Base-by-base conservation (phyloP, 176 grass and related monocot genomes). In the Triticum dicoccoides region DNA sequence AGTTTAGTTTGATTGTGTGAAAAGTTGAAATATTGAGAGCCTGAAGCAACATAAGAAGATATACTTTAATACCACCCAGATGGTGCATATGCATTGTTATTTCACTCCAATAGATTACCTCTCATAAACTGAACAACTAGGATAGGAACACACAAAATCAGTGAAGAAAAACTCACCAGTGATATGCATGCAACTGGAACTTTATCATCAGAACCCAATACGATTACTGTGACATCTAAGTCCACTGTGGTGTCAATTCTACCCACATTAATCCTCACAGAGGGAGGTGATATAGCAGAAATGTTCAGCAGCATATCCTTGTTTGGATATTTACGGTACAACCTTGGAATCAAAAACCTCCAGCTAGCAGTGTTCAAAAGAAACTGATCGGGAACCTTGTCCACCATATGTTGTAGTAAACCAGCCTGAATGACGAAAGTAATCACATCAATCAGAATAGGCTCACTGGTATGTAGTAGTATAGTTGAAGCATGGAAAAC, bases 321-420 rank as follows among this genome's bases (percentile, higher is more conserved):
- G 69, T 94, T 86, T 75, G 90, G 96, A 81, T 92, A 98, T 72
- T 88, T 82, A 41, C 32, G 77, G 78, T 96, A 98, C 56, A 98
- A 86, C 61, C 33, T 85, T 34, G 96, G 96, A 96, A 98, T 89
- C 8, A 98, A 78, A 91, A 92, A 91, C 47, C 88, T 90, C 93
- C 94, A 98, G 73, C 82, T 96, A 84, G 88, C 90, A 47, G 96
- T 98, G 51, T 94, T 98, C 75, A 98, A 74, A 83, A 98, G 88
- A 81, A 88, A 86, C 72, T 98, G 93, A 79, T 94, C 87, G 67
- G 93, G 87, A 88, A 98, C 73, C 64, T 89, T 91, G 81, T 98
- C 88, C 41, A 98, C 96, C 54, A 92, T 86, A 69, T 51, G 85
- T 91, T 90, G 84, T 85, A 98, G 84, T 86, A 88, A 79, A 82